A percentile compares a stretch with the other conserved stretches of the same genome.
phyloP scores from a whole-genome alignment of 2,329 filamentous ascomycete species.

The Cytospora piceae region DNA sequence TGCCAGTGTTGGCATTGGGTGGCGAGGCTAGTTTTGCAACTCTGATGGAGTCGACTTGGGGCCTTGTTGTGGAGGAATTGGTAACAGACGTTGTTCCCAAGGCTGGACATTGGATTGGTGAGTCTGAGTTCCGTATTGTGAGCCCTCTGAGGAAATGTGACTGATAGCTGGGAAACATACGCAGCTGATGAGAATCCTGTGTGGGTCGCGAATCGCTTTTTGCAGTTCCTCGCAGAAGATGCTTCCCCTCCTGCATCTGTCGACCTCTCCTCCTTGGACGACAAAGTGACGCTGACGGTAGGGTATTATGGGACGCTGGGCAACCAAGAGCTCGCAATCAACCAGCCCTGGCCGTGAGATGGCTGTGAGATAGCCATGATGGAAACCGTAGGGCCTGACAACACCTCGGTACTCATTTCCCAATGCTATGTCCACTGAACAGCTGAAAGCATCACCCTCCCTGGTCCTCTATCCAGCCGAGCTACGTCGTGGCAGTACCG shows the following conservation, averaged over 20 bases:
- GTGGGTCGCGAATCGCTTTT: slow-evolving; percentile 35
- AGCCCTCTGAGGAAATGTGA: not conserved
- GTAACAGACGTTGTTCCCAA: slow-evolving; percentile 41
- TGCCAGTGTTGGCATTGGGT: slow-evolving; percentile 40
- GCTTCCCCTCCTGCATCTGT: slow-evolving; percentile 29
- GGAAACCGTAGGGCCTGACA: not conserved
- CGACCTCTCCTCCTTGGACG: slow-evolving; percentile 33
- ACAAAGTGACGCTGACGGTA: slow-evolving; percentile 34
- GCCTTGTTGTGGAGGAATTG: slow-evolving; percentile 34
- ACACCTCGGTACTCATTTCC: not conserved
- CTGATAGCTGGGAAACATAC: not conserved
- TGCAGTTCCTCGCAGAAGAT: slow-evolving; percentile 33
- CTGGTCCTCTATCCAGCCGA: not conserved
- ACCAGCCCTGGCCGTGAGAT: slow-evolving; percentile 10
- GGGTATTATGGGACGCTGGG: slow-evolving; percentile 34
- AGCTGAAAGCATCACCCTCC: not conserved
- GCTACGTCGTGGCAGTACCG: slow-evolving; percentile 4
- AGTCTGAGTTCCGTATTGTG: slow-evolving; percentile 29
- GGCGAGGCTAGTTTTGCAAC: slow-evolving; percentile 42
- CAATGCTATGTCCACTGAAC: not conserved
- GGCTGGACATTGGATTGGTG: slow-evolving; percentile 45
- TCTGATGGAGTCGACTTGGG: slow-evolving; percentile 31
- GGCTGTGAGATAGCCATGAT: not conserved
- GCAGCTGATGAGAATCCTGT: slow-evolving; percentile 36
- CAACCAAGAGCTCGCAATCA: slow-evolving; percentile 25